phyloP scores from a whole-genome alignment of 495 filamentous ascomycete genomes.

The Penicillium coffeae region DNA sequence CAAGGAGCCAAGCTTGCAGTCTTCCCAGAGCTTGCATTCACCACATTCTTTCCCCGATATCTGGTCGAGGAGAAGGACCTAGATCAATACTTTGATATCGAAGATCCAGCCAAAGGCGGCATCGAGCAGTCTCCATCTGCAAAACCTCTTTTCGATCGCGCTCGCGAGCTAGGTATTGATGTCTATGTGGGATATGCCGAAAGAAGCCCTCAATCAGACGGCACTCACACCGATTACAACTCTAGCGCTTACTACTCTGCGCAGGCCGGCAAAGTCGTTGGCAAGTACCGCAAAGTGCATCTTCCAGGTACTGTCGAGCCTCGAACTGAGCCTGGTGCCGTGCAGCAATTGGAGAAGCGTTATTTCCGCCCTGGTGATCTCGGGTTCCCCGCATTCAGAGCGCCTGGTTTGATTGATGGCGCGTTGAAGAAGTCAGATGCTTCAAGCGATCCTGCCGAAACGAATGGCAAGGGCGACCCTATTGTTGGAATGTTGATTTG shows the following conservation, averaged over 20 bases:
- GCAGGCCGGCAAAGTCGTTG: conserved; percentile 29
- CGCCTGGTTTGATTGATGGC: conserved; percentile 32
- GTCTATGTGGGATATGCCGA: conserved; percentile 48
- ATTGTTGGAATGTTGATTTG: conserved; percentile 51
- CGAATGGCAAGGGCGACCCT: conserved; percentile 38
- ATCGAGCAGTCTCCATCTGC: conserved; percentile 30
- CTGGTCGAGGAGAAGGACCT: conserved; percentile 32
- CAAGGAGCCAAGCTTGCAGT: conserved; percentile 40
- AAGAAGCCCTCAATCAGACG: conserved; percentile 19
- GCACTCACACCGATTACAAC: conserved; percentile 35
- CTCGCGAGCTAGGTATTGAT: conserved; percentile 37
- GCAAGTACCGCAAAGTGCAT: conserved; percentile 50
- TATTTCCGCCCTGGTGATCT: conserved; percentile 47
- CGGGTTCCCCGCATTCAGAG: conserved; percentile 46
- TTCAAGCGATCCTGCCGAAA: background rate
- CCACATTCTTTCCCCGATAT: conserved; percentile 49
- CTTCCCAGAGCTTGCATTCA: conserved; percentile 46
- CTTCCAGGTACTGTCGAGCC: conserved; percentile 46
- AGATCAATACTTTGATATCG: conserved; percentile 43
- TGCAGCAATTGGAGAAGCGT: conserved; percentile 49
- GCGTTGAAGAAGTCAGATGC: conserved; percentile 1
- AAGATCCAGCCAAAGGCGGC: conserved; percentile 17
- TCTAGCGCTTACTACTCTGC: conserved; percentile 46
- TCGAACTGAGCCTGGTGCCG: conserved; percentile 36
- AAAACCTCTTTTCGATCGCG: conserved; percentile 44